These are phyloP conservation scores for Penstemon barbatus DNA, from an alignment of 257 asterid genomes.

Conservation along the genomic window DNA sequence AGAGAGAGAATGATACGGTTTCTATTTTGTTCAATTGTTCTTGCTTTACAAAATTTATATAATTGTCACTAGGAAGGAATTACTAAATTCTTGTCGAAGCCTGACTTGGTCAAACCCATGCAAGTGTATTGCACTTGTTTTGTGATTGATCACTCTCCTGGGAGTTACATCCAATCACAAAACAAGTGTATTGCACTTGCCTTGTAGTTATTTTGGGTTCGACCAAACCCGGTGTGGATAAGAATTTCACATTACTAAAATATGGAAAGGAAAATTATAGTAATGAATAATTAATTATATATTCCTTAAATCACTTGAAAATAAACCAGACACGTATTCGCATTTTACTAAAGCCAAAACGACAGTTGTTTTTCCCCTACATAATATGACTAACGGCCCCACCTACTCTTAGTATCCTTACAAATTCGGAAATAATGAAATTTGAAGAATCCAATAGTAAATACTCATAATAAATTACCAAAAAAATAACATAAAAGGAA, in stretches of 20 bases:
- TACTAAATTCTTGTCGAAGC: not conserved
- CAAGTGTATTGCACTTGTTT: too few species aligned
- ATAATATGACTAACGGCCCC: conserved; percentile 16
- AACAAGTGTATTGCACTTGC: too few species aligned
- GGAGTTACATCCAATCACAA: too few species aligned
- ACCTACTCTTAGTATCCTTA: conserved; percentile 32
- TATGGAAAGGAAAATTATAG: not conserved
- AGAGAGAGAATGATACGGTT: too few species aligned
- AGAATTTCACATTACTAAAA: not conserved
- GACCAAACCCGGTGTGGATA: too few species aligned
- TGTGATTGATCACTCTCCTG: too few species aligned
- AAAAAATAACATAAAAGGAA: not conserved
- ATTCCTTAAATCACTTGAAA: not conserved
- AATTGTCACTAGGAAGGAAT: not conserved
- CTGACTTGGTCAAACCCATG: too few species aligned
- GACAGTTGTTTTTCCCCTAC: conserved; percentile 1
- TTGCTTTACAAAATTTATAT: not conserved
- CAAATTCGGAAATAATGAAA: conserved; percentile 22
- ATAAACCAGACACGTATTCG: not conserved
- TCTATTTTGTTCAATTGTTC: too few species aligned
- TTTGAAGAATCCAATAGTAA: not conserved
- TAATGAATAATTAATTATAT: not conserved
- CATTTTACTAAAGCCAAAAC: not conserved
- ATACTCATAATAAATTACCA: not conserved
- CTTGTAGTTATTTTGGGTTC: too few species aligned